A percentile compares a stretch with the other conserved stretches of the same genome.
These are phyloP conservation scores for Alternaria tenuissima DNA, from an alignment of 2,329 filamentous ascomycete species.

Conservation along the genomic window DNA sequence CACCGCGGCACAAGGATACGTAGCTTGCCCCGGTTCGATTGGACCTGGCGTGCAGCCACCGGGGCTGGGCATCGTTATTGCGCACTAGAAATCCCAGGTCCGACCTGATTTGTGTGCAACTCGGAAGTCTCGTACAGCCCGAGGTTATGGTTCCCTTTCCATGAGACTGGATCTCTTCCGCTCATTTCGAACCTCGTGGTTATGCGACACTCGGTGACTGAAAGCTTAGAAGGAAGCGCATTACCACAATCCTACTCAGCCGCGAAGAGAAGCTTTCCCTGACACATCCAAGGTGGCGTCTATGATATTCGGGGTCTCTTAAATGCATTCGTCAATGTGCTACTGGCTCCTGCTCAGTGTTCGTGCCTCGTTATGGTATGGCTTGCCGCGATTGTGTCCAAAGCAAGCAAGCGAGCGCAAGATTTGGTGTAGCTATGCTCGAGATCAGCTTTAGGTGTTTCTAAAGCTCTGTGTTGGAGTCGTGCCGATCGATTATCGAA, in stretches of 20 bases:
- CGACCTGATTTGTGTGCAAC: not conserved
- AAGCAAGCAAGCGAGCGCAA: not conserved
- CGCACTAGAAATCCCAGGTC: not conserved
- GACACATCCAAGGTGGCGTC: not conserved
- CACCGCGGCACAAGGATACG: not conserved
- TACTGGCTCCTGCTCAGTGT: not conserved
- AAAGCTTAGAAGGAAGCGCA: not conserved
- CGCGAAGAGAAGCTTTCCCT: not conserved
- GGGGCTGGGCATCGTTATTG: not conserved
- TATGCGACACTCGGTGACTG: not conserved
- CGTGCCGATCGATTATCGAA: not conserved
- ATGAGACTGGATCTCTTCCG: not conserved
- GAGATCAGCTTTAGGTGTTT: not conserved
- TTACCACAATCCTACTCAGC: not conserved
- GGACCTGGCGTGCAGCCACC: not conserved
- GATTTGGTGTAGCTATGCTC: not conserved
- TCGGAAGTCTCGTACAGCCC: not conserved
- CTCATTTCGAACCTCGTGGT: not conserved
- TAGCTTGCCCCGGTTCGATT: not conserved
- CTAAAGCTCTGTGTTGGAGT: not conserved
- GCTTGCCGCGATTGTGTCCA: not conserved
- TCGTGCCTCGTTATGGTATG: not conserved
- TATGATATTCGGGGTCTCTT: not conserved
- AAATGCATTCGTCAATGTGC: not conserved
- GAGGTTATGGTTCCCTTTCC: not conserved